Base-by-base conservation (phyloP, 805 yeast species). In the Wickerhamomyces mucosus region DNA sequence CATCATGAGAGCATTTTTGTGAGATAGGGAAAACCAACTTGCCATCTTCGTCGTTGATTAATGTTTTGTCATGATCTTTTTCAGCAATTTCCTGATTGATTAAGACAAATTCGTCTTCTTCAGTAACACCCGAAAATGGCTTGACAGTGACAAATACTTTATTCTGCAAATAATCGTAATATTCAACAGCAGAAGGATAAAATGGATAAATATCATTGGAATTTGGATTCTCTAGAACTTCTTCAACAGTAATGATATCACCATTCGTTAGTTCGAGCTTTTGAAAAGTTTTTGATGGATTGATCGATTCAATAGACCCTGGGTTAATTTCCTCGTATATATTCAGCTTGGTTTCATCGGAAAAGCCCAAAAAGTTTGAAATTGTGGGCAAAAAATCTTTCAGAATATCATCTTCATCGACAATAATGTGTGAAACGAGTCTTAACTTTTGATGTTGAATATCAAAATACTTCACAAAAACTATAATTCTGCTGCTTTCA, bases 1-100 rank as follows among this genome's bases (percentile, higher is more conserved):
- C 75, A 5, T 64, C 59, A 49, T 78, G 84, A 2, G 66, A 44
- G 26, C 75, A 75, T 29, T 64, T 59, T 4, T 76, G 66, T 5
- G 82, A 73, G 6, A 83, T 65, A 88, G 94, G 80, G 22, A 85
- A 51, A 28, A 75, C 76, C n/a, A n/a, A n/a, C n/a, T n/a, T n/a
- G n/a, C n/a, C n/a, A n/a, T n/a, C n/a, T n/a, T n/a, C n/a, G n/a
- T n/a, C n/a, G n/a, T n/a, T n/a, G n/a, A n/a, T n/a, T 39, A 76
- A 66, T 3, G 51, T 39, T 16, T 51, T 58, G 14, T 48, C 29
- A 7, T 23, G 15, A 8, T 24, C 35, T 7, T 24, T 21, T 8
- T 22, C 29, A 7, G 15, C 22, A 5, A 48, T 59, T 2, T 50
- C 56, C 7, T 23, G 18, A 4, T 59, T 60, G 18, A 57, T 53